Base-by-base conservation (phyloP, 2,329 filamentous ascomycete species). In the Periconia sp. region DNA sequence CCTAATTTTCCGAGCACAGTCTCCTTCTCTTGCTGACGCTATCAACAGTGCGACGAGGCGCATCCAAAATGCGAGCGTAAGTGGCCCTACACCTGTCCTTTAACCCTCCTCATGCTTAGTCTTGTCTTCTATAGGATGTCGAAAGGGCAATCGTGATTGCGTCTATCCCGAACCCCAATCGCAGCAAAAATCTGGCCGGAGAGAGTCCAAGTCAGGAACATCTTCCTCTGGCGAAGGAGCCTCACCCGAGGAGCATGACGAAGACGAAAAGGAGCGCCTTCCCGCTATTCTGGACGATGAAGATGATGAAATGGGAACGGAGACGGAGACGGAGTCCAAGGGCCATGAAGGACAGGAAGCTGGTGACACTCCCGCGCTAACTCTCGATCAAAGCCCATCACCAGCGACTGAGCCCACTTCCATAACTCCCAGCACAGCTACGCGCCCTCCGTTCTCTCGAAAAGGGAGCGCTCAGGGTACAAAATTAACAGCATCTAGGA, bases 141-240 rank as follows among this genome's bases (percentile, higher is more conserved):
- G 85, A 57, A 99, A 97, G 72, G 94, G 92, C 36, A 88, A 85
- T 56, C 83, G 94, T 71, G 89, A 95, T 53, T 99, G 94, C 68
- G 79, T 88, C 45, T 99, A 96, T 67, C 92, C 94, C 3, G 89
- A 92, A 34, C 77, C 85, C 21, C 75, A 85, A 31, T 68, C 75
- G 18, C 74, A 82, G 33, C 66, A 74, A 29, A 72, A 76, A 36
- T 65, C 75, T 28, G 77, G 76, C 45, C 73, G 73, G 40, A 73
- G 71, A 50, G 70, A 66, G 25, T 62, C 68, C 51, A 81, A 77
- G 53, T 59, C 68, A 18, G 60, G 57, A n/a, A 64, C 63, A 34
- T 75, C 74, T 33, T 65, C 71, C 30, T 70, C 70, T 13, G 71
- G 69, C 13, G 77, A 76, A 10, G 76, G 71, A 12, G 76, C 73